phyloP scores from a whole-genome alignment of 257 asterid genomes.

The Primulina eburnea region DNA sequence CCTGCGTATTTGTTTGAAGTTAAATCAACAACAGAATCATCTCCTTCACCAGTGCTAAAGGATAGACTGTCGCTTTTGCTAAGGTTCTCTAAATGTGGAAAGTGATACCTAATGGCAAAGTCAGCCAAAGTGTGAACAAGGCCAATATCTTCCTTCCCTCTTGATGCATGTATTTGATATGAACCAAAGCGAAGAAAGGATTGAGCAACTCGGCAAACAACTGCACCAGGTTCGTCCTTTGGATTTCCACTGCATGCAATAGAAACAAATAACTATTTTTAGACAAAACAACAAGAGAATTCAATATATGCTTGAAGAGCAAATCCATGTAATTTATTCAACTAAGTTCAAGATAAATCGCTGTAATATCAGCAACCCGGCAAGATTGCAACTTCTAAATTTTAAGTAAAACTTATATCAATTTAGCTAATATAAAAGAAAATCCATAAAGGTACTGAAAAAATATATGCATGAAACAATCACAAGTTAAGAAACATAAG shows the following conservation, averaged over 20 bases:
- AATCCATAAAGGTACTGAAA: not conserved
- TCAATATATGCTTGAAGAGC: slow-evolving; percentile 1
- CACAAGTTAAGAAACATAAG: not conserved
- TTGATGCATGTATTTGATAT: slow-evolving; percentile 83
- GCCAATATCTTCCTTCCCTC: slow-evolving; percentile 73
- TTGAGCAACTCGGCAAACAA: slow-evolving; percentile 91
- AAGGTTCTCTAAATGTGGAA: slow-evolving; percentile 77
- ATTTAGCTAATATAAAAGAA: not conserved
- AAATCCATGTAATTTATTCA: slow-evolving; percentile 8
- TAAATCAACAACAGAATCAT: slow-evolving; percentile 78
- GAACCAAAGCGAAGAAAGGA: slow-evolving; percentile 97
- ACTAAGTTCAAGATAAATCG: not conserved
- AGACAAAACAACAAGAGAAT: not conserved
- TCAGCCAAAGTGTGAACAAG: slow-evolving; percentile 81
- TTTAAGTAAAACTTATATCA: not conserved
- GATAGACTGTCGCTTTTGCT: slow-evolving; percentile 77
- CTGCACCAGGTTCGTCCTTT: slow-evolving; percentile 96
- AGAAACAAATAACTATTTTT: not conserved
- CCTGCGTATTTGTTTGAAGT: slow-evolving; percentile 98
- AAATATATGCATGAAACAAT: not conserved
- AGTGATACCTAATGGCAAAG: slow-evolving; percentile 80
- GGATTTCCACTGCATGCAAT: slow-evolving; percentile 80
- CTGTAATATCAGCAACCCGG: not conserved
- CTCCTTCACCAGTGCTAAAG: slow-evolving; percentile 81
- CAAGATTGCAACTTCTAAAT: not conserved